Conservation (phyloP, 345 rosid genomes). For the Acer saccharum region DNA sequence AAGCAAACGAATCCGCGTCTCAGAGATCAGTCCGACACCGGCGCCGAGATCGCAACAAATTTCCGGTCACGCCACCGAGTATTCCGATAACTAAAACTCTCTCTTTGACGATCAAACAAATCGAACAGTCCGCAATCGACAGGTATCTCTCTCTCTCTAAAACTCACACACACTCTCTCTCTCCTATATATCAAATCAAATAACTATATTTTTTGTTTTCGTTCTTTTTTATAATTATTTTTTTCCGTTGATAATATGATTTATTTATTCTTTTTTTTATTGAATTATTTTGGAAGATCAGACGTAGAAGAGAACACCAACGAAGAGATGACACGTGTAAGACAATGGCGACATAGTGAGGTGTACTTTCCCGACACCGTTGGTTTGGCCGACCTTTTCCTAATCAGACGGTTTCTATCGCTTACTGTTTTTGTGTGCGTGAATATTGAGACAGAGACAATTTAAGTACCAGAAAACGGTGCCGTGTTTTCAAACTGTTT, state of each 20-base stretch:
- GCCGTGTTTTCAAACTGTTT: slow-evolving; percentile 6
- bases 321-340: slow-evolving; percentile 27
- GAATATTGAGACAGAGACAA: not conserved
- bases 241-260: slow-evolving; percentile 16
- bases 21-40: slow-evolving; percentile 12
- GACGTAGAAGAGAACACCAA: slow-evolving; percentile 9
- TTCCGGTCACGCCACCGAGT: slow-evolving; percentile 32
- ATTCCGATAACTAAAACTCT: slow-evolving; percentile 33
- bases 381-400: slow-evolving; percentile 27
- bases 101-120: slow-evolving; percentile 24
- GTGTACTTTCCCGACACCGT: slow-evolving; percentile 28
- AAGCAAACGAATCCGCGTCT: slow-evolving; percentile 15
- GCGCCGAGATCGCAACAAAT: slow-evolving; percentile 33
- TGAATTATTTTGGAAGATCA: slow-evolving; percentile 10
- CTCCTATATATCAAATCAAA: not conserved
- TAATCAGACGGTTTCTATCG: slow-evolving; percentile 32
- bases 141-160: slow-evolving; percentile 22
- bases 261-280: slow-evolving; percentile 6
- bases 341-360: not conserved
- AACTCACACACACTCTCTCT: slow-evolving; percentile 14
- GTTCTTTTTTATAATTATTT: slow-evolving; percentile 17
- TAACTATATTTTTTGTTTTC: not conserved
- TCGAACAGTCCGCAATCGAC: slow-evolving; percentile 22
- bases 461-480: slow-evolving; percentile 3
- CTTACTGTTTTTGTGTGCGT: slow-evolving; percentile 18